Evolutionary conservation across 2,329 filamentous ascomycete genomes (phyloP).

Genomic region (Ophiostoma populinum): DNA sequence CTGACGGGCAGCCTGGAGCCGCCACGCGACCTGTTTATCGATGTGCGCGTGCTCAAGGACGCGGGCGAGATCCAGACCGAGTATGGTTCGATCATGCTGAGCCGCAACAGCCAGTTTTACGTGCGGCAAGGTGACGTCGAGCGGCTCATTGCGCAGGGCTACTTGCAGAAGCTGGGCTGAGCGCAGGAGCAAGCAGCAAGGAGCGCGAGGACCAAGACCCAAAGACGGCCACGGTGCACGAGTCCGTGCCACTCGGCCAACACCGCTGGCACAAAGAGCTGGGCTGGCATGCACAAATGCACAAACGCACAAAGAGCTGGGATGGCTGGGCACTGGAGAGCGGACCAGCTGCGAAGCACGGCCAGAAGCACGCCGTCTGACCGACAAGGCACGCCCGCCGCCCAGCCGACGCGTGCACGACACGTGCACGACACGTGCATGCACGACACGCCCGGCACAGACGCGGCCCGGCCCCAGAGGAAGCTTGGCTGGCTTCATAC

Average conservation of each 20-base stretch:
- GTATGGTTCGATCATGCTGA: constrained; percentile 94
- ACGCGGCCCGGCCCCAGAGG: too few relatives aligned
- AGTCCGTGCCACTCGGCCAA: not conserved
- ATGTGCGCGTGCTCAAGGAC: constrained; percentile 89
- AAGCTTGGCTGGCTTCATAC: too few relatives aligned
- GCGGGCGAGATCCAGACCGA: constrained; percentile 98
- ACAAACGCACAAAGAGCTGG: not conserved
- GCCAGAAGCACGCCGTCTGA: too few relatives aligned
- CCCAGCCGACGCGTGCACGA: too few relatives aligned
- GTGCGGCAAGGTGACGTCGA: constrained; percentile 93
- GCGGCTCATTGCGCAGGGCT: constrained; percentile 81
- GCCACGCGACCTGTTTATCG: constrained; percentile 89
- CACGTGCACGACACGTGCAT: too few relatives aligned
- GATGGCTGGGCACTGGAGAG: too few relatives aligned
- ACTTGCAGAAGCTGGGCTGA: constrained; percentile 79
- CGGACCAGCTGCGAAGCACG: too few relatives aligned
- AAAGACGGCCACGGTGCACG: not conserved
- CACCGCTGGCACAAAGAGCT: too few relatives aligned
- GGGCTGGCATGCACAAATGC: too few relatives aligned
- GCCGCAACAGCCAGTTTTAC: constrained; percentile 96
- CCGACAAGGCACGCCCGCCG: too few relatives aligned
- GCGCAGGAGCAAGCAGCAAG: not conserved
- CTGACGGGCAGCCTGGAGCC: constrained; percentile 86
- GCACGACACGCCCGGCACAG: too few relatives aligned
- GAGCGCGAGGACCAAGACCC: not conserved